These are phyloP conservation scores for Starmerella etchellsii DNA, from an alignment of 805 yeast genomes.

Conservation along the genomic window DNA sequence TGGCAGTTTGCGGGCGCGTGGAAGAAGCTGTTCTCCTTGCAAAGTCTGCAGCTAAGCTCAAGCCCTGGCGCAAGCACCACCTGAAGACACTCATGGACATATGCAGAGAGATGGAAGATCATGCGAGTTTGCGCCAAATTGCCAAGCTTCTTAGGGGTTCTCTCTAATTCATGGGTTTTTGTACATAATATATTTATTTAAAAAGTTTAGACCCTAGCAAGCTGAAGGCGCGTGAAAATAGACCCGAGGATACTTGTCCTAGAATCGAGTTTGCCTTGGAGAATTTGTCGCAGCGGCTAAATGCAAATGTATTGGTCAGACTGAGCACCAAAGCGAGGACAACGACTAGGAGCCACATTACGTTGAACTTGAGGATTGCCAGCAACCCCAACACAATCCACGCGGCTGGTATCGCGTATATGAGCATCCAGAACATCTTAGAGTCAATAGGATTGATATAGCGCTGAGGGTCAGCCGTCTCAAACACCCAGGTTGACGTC, in stretches of 20 bases:
- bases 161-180: background rate
- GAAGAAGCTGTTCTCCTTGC: constrained; percentile 63
- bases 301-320: constrained; percentile 75
- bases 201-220: constrained; percentile 11
- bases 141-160: constrained; percentile 1
- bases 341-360: constrained; percentile 37
- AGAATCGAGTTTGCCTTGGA: constrained; percentile 64
- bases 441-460: constrained; percentile 84
- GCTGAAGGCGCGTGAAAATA: constrained; percentile 15
- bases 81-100: constrained; percentile 33
- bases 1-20: constrained; percentile 41
- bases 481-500: constrained; percentile 75
- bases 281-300: constrained; percentile 83
- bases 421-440: constrained; percentile 69
- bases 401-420: constrained; percentile 59
- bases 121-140: constrained; percentile 13
- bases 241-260: constrained; percentile 23
- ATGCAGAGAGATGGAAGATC: constrained; percentile 36
- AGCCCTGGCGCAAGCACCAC: constrained; percentile 50
- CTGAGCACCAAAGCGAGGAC: constrained; percentile 59
- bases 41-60: constrained; percentile 51
- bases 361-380: constrained; percentile 66
- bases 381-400: constrained; percentile 68
- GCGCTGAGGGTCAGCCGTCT: constrained; percentile 54
- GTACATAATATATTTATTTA: background rate